These are phyloP conservation scores for Moesziomyces globuligerus DNA, from an alignment of 1,284 basidiomycete genomes.

Conservation along the genomic window DNA sequence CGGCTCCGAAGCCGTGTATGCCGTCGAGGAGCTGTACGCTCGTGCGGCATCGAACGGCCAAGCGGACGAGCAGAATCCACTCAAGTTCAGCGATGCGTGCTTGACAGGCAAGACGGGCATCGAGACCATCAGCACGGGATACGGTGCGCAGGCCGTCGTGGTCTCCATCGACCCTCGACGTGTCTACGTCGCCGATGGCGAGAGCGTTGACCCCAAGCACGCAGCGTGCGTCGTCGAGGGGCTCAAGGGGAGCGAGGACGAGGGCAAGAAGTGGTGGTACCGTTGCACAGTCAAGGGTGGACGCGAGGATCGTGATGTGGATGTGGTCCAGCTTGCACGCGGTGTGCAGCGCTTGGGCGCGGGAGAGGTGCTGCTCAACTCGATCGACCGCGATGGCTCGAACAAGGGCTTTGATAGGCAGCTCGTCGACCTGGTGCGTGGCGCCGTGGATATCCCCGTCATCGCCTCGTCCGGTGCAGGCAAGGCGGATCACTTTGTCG, in stretches of 20 bases:
- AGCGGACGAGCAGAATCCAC: slow-evolving; percentile 54
- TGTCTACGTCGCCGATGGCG: slow-evolving; percentile 79
- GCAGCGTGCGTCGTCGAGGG: slow-evolving; percentile 50
- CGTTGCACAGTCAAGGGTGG: slow-evolving; percentile 96
- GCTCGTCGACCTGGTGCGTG: slow-evolving; percentile 78
- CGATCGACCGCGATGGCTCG: slow-evolving; percentile 94
- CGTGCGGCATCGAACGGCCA: slow-evolving; percentile 79
- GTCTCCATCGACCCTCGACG: slow-evolving; percentile 95
- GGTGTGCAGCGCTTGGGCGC: slow-evolving; percentile 91
- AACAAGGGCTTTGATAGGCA: slow-evolving; percentile 92
- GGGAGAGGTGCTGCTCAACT: slow-evolving; percentile 94
- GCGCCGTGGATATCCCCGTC: slow-evolving; percentile 85
- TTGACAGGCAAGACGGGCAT: slow-evolving; percentile 76
- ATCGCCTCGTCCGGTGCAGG: slow-evolving; percentile 94
- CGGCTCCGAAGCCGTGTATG: slow-evolving; percentile 92
- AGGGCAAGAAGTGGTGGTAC: slow-evolving; percentile 90
- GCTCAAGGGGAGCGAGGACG: slow-evolving; percentile 71
- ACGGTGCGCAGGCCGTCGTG: slow-evolving; percentile 97
- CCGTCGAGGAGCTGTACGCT: slow-evolving; percentile 80
- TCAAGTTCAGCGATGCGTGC: slow-evolving; percentile 58
- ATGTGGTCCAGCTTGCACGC: slow-evolving; percentile 87
- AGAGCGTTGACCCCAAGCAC: slow-evolving; percentile 69
- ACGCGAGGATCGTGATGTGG: slow-evolving; percentile 85
- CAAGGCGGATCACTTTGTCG: slow-evolving; percentile 80
- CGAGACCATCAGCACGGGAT: slow-evolving; percentile 87